A percentile compares a stretch with the other conserved stretches of the same genome.
Evolutionary conservation across 345 rosid species (phyloP).

Genomic region (Salix caprea): DNA sequence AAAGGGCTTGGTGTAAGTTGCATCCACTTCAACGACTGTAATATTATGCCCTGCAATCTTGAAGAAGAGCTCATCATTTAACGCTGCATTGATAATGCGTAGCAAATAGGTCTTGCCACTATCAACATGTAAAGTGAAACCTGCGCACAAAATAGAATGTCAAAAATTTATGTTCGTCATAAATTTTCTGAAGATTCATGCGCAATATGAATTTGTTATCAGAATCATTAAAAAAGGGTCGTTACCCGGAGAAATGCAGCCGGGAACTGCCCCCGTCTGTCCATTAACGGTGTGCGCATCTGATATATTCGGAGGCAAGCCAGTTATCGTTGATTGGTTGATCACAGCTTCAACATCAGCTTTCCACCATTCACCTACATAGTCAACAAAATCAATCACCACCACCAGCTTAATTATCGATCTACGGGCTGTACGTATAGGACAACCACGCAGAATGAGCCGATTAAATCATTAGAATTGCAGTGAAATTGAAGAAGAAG

Average conservation of each 20-base stretch:
- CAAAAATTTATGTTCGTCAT: neutral
- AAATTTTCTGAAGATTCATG: neutral
- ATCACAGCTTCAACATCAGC: slow-evolving; percentile 61
- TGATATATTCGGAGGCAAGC: slow-evolving; percentile 63
- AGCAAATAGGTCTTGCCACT: slow-evolving; percentile 58
- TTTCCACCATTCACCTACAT: slow-evolving; percentile 84
- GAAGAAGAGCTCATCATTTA: slow-evolving; percentile 76
- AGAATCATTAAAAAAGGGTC: neutral
- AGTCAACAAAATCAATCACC: neutral
- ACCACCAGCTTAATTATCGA: neutral
- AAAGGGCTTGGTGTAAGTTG: slow-evolving; percentile 55
- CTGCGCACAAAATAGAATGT: slow-evolving; percentile 16
- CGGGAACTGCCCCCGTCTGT: slow-evolving; percentile 47
- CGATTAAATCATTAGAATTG: neutral
- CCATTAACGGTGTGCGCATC: slow-evolving; percentile 79
- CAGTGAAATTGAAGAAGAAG: neutral
- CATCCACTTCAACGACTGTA: slow-evolving; percentile 67
- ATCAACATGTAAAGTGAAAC: slow-evolving; percentile 49
- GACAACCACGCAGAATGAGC: neutral
- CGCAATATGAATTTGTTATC: neutral
- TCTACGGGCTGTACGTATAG: neutral
- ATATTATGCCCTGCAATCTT: slow-evolving; percentile 57
- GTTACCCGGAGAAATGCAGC: slow-evolving; percentile 57
- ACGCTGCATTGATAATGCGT: slow-evolving; percentile 54
- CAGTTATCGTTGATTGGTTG: slow-evolving; percentile 40